A percentile compares a stretch with the other conserved stretches of the same genome.
phyloP scores from a whole-genome alignment of 306 rosid genomes.

The Dalbergia cultrata region DNA sequence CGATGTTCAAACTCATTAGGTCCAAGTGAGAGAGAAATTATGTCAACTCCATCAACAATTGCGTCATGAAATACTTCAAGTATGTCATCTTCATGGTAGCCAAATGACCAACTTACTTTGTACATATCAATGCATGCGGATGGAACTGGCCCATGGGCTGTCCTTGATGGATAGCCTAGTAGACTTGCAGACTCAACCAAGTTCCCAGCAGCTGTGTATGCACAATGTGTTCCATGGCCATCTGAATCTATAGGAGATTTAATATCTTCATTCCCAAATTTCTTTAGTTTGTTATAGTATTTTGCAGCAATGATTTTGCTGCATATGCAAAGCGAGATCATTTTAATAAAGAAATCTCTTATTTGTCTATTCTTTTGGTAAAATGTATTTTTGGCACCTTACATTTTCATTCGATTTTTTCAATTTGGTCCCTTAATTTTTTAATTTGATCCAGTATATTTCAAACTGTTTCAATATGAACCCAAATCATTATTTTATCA shows the following conservation, averaged over 20 bases:
- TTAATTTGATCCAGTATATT: too few species aligned
- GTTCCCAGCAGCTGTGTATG: conserved; percentile 63
- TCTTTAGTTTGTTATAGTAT: conserved; percentile 23
- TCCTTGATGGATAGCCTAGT: conserved; percentile 51
- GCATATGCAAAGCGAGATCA: not conserved
- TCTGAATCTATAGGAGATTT: conserved; percentile 49
- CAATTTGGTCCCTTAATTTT: too few species aligned
- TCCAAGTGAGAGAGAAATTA: conserved; percentile 52
- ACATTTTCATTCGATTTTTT: too few species aligned
- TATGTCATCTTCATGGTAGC: conserved; percentile 6
- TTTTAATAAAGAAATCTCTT: too few species aligned
- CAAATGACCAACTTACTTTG: conserved; percentile 30
- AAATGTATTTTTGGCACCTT: too few species aligned
- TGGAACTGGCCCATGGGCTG: conserved; percentile 52
- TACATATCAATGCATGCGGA: conserved; percentile 50
- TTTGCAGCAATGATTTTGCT: conserved; percentile 68
- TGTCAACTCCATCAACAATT: conserved; percentile 65
- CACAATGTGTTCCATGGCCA: conserved; percentile 61
- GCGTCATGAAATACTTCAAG: conserved; percentile 62
- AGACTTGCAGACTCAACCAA: conserved; percentile 46
- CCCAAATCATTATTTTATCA: too few species aligned
- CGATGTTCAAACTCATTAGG: too few species aligned
- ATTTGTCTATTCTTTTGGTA: too few species aligned
- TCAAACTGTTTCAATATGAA: too few species aligned
- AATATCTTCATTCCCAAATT: not conserved